These are phyloP conservation scores for Avena eriantha DNA, from an alignment of 176 grass and related monocot species.

Conservation along the genomic window DNA sequence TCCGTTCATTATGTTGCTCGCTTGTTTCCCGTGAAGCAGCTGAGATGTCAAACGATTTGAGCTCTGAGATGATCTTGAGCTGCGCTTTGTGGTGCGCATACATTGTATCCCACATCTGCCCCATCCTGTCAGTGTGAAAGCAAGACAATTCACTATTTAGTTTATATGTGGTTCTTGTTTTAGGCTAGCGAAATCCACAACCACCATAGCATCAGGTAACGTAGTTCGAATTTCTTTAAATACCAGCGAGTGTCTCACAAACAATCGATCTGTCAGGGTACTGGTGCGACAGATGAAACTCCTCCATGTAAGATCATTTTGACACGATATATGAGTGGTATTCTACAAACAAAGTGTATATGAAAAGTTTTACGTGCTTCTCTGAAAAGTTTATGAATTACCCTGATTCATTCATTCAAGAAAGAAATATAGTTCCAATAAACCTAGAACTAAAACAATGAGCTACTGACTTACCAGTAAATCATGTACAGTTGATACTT, in stretches of 20 bases:
- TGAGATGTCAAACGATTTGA: constrained; percentile 59
- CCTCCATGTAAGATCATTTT: neutral
- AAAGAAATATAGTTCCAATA: neutral
- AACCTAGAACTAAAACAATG: constrained; percentile 12
- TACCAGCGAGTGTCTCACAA: neutral
- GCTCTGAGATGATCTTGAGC: constrained; percentile 51
- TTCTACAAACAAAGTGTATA: neutral
- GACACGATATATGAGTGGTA: constrained; percentile 21
- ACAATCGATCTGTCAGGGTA: neutral
- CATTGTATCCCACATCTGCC: constrained; percentile 77
- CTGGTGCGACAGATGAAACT: neutral
- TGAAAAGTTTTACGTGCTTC: neutral
- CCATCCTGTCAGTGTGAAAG: constrained; percentile 58
- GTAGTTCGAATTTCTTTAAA: neutral
- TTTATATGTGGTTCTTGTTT: neutral
- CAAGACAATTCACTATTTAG: constrained; percentile 18
- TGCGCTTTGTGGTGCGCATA: constrained; percentile 57
- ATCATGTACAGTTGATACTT: constrained; percentile 11
- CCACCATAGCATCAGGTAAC: neutral
- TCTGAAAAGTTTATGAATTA: constrained; percentile 21
- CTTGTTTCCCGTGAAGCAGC: constrained; percentile 57
- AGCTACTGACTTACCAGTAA: constrained; percentile 1
- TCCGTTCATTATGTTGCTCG: constrained; percentile 63
- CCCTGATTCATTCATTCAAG: neutral
- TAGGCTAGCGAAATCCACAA: neutral